Conservation (phyloP, 345 rosid genomes). For the Lepidium africanum region DNA sequence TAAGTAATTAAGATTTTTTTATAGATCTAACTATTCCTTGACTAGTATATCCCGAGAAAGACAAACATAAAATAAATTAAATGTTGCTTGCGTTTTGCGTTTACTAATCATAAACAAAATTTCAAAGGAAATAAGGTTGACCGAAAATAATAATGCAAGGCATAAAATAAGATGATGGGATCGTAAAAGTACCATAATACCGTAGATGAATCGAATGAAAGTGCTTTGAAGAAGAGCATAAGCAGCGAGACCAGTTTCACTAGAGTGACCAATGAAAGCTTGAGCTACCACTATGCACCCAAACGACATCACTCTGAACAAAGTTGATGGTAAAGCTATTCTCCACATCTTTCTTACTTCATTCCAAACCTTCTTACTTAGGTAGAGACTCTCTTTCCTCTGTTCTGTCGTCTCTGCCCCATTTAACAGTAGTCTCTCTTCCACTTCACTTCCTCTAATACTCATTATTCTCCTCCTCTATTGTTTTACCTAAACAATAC, state of each 20-base stretch:
- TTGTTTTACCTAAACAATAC: background rate
- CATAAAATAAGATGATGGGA: background rate
- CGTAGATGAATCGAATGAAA: constrained; percentile 33
- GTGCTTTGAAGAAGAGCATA: constrained; percentile 44
- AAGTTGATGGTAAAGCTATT: constrained; percentile 44
- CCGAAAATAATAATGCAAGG: background rate
- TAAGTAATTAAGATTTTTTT: background rate
- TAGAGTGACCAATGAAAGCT: constrained; percentile 41
- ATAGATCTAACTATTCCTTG: background rate
- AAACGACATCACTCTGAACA: constrained; percentile 38
- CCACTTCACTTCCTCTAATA: constrained; percentile 12
- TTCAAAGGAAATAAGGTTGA: background rate
- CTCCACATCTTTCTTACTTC: constrained; percentile 37
- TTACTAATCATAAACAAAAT: background rate
- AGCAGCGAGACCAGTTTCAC: constrained; percentile 35
- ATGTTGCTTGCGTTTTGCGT: background rate
- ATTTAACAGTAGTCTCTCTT: constrained; percentile 19
- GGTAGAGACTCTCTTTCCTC: constrained; percentile 6
- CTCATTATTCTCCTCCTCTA: background rate
- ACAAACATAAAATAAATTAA: background rate
- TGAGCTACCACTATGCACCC: constrained; percentile 51
- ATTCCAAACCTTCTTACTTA: constrained; percentile 25
- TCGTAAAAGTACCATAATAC: constrained; percentile 32
- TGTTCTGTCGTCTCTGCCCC: constrained; percentile 18
- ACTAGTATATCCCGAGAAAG: background rate